Percentiles rank a stretch among this genome's conserved stretches.
These are phyloP conservation scores for Nasturtium officinale DNA, from an alignment of 345 rosid genomes.

Conservation along the genomic window DNA sequence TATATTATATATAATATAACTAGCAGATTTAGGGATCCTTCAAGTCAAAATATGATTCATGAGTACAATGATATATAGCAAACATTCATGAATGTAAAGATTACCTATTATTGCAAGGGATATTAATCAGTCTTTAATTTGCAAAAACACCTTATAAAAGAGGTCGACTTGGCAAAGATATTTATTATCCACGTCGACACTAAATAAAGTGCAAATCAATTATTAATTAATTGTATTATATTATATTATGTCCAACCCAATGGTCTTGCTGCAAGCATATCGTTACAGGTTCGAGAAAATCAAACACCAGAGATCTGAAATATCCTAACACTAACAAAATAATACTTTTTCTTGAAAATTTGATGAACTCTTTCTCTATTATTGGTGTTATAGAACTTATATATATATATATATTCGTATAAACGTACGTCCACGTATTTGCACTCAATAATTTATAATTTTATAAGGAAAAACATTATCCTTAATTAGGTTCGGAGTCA, in stretches of 20 bases:
- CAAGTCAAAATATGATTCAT: conserved; percentile 12
- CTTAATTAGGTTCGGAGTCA: conserved; percentile 33
- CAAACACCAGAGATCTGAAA: conserved; percentile 29
- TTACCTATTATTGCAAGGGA: neutral
- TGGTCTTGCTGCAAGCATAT: conserved; percentile 7
- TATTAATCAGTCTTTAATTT: neutral
- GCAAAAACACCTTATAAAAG: neutral
- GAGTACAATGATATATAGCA: neutral
- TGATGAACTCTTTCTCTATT: conserved; percentile 12
- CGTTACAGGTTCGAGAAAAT: conserved; percentile 11
- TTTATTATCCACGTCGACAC: neutral
- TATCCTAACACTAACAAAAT: conserved; percentile 32
- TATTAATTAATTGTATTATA: neutral
- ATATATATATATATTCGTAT: conserved; percentile 1
- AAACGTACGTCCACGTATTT: conserved; percentile 38
- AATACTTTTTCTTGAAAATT: conserved; percentile 30
- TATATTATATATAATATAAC: neutral
- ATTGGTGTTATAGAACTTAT: conserved; percentile 22
- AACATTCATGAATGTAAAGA: conserved; percentile 16
- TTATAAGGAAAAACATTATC: conserved; percentile 25
- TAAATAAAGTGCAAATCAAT: conserved; percentile 23
- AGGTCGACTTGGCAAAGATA: neutral
- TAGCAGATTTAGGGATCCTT: neutral
- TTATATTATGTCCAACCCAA: neutral
- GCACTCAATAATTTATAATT: conserved; percentile 9